These are phyloP conservation scores for Pseudozyma sp. DNA, from an alignment of 1,284 basidiomycete species.

Conservation along the genomic window DNA sequence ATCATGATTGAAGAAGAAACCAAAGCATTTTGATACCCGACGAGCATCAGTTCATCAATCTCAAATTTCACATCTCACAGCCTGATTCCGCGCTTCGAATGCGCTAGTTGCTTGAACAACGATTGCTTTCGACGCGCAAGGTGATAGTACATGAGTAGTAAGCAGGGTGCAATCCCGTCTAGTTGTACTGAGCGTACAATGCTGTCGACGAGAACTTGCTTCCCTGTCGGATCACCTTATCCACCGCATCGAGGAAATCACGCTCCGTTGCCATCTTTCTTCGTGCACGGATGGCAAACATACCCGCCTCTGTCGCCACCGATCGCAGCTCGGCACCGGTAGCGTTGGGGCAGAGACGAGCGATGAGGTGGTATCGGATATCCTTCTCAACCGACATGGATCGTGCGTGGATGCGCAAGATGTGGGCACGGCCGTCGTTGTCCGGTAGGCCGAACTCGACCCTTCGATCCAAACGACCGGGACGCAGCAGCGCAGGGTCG, in stretches of 20 bases:
- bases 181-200: constrained; percentile 63
- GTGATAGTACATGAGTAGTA: constrained; percentile 22
- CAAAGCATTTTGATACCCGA: constrained; percentile 13
- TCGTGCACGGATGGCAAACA: constrained; percentile 98
- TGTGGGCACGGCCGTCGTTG: constrained; percentile 95
- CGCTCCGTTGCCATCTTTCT: constrained; percentile 97
- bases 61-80: not conserved
- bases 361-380: constrained; percentile 97
- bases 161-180: not conserved
- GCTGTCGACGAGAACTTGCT: constrained; percentile 84
- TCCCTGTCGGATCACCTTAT: constrained; percentile 97
- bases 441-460: constrained; percentile 97
- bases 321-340: constrained; percentile 96
- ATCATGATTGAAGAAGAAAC: constrained; percentile 35
- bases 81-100: not conserved
- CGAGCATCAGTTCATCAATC: constrained; percentile 9
- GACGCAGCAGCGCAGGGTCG: constrained; percentile 94
- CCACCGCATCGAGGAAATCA: constrained; percentile 96
- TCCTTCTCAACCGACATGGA: constrained; percentile 96
- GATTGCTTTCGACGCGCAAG: not conserved
- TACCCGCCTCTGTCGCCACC: constrained; percentile 97
- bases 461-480: constrained; percentile 93
- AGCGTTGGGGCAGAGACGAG: constrained; percentile 95
- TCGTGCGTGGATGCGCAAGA: constrained; percentile 94
- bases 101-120: not conserved